phyloP scores from a whole-genome alignment of 345 rosid genomes.

The Rhodamnia rubescens region DNA sequence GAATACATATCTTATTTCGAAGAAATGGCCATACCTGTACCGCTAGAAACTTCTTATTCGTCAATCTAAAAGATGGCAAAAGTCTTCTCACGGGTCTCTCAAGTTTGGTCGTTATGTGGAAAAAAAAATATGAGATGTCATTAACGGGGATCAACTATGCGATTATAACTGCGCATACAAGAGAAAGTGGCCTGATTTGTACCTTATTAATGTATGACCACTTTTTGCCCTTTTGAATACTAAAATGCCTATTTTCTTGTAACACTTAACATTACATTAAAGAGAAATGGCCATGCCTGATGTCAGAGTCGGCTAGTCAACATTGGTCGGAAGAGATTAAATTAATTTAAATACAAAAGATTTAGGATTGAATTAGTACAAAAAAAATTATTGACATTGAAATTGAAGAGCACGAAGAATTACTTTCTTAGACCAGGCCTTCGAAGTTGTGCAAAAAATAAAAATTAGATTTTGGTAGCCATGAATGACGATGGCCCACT shows the following conservation, averaged over 20 bases:
- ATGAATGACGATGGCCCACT: neutral
- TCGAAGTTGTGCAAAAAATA: neutral
- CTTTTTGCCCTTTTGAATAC: neutral
- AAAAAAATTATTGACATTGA: neutral
- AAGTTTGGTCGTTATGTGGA: neutral
- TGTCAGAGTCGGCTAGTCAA: too few relatives aligned
- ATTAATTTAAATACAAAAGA: too few relatives aligned
- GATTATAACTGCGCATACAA: neutral
- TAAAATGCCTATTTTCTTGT: too few relatives aligned
- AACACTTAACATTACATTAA: neutral
- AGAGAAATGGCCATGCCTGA: too few relatives aligned
- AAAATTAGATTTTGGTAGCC: neutral
- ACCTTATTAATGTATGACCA: too few relatives aligned
- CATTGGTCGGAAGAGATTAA: too few relatives aligned
- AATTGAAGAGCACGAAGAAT: neutral
- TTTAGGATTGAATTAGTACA: too few relatives aligned
- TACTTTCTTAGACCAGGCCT: neutral
- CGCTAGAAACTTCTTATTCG: neutral
- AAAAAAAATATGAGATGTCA: neutral
- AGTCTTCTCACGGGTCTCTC: neutral
- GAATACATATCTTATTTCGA: too few relatives aligned
- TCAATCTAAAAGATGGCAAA: neutral
- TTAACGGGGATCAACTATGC: neutral
- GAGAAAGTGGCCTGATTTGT: neutral
- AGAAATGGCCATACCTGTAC: too few relatives aligned